Evolutionary conservation across 2,329 filamentous ascomycete genomes (phyloP), one percentile per base, ranked within the genome.

Genomic region (Clarireedia monteithiana): DNA sequence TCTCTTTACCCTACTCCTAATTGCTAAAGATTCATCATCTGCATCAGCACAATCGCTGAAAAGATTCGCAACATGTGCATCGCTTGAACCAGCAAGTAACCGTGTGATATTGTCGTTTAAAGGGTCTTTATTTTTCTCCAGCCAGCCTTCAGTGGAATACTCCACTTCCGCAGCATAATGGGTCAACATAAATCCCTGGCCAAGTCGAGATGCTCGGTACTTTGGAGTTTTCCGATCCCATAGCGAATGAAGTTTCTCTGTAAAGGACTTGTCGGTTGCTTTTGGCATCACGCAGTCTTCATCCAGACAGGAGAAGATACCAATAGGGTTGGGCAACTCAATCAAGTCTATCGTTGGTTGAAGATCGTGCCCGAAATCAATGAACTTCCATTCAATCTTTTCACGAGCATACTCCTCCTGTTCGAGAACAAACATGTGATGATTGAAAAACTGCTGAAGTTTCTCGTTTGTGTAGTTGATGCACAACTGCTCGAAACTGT

Each of bases 381-480:
- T 99, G 70, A 99, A 99, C 68, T 97, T 91, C 94, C 94, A 99
- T 73, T 99, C 94, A 64, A 99, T 99, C 71, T 96, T 89, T 69
- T 99, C 94, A 48, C 92, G 80, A 7, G 94, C 91, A 70, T 99
- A 99, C 70, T 99, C 94, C 71, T 99, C 94, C 68, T 99, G 94
- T 70, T 99, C 94, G 6, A 99, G 78, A 9, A 99, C 94, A 68
- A 99, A 99, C 94, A 99, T 99, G 75, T 99, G 95, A 69, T 99
- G 94, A 67, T 99, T 99, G 81, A 99, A 99, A 72, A 99, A 99
- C 64, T 99, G 94, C 68, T 99, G 94, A 6, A 99, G 82, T 71
- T 96, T 99, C 72, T 99, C 94, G 73, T 99, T 99, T 59, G 95
- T 97, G 73, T 99, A 99, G 73, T 99, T 99, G 79, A 99, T 99